Percentiles rank a stretch among this genome's conserved stretches.
Conservation (phyloP, 2,329 filamentous ascomycete species). For the Sporothrix mexicana region DNA sequence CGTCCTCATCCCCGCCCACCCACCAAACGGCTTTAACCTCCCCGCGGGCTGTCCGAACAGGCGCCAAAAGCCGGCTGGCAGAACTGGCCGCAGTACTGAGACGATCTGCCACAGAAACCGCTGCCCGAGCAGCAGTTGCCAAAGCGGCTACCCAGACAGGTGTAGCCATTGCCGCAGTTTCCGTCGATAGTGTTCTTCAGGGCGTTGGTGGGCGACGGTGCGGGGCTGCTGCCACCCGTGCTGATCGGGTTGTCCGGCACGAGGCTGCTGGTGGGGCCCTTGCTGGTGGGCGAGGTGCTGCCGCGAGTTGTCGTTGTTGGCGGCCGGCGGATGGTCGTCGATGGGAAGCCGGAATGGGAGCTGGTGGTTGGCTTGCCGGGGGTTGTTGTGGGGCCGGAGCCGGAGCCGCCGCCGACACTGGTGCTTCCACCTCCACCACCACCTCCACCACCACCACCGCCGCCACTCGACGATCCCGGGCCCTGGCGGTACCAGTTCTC, state of each 20-base stretch:
- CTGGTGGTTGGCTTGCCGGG: not conserved
- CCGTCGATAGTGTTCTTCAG: slow-evolving; percentile 26
- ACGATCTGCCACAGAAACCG: slow-evolving; percentile 33
- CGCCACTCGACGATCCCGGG: not conserved
- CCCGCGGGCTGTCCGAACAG: slow-evolving; percentile 28
- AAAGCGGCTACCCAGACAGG: slow-evolving; percentile 30
- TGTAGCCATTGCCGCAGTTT: slow-evolving; percentile 33
- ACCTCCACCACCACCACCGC: not conserved
- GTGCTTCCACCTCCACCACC: slow-evolving; percentile 31
- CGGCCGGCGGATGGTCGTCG: slow-evolving; percentile 23
- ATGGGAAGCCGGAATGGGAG: slow-evolving; percentile 1
- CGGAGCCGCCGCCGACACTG: no score
- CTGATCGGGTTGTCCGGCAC: slow-evolving; percentile 20
- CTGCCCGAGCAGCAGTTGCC: slow-evolving; percentile 36
- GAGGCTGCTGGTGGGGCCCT: not conserved
- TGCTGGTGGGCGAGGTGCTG: not conserved
- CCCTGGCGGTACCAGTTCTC: slow-evolving; percentile 58
- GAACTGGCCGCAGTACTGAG: slow-evolving; percentile 32
- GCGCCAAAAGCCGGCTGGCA: slow-evolving; percentile 33
- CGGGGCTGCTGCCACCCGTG: not conserved
- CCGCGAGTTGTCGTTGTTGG: not conserved
- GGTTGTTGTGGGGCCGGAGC: slow-evolving; percentile 21
- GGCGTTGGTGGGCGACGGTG: not conserved
- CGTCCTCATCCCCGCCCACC: no score
- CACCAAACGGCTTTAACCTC: not conserved